Base-by-base conservation (phyloP, 2,329 filamentous ascomycete species). In the Microcyclosporella mali region DNA sequence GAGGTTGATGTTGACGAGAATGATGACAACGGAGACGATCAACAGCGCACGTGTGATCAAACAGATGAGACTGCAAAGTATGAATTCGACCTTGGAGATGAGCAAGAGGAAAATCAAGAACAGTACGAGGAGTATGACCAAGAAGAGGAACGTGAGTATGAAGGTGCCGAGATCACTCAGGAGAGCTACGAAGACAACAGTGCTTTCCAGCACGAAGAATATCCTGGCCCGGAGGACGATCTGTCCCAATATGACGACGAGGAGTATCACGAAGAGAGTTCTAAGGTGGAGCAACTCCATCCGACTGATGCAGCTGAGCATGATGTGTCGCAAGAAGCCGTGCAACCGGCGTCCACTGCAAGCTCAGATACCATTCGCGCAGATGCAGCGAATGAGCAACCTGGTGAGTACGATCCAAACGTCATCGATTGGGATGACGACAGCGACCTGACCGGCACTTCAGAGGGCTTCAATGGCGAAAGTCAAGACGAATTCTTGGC, bases 321-420 rank as follows among this genome's bases (percentile, higher is more conserved):
- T 27, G 38, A 42, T 15, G 35, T 43, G 21, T 18, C 40, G 25
- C 16, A 39, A 14, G 43, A 47, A 18, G 16, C 31, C 28, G 41
- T 41, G 25, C 12, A 45, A 33, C 45, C 47, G 14, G 47, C 48
- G 16, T 56, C 56, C 33, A 34, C 48, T 45, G 50, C 49, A 40
- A 57, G 50, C 46, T 57, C 55, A 45, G 51, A 41, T 15, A 52
- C 51, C 34, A 41, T 53, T 49, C 50, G 51, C 40, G 51, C 43
- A 19, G 50, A 53, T 43, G 16, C 40, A 16, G 41, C 50, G 38
- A 50, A 55, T 34, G 48, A 50, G 27, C 36, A 38, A 17, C 47
- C 46, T 49, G 59, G 57, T 61, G 51, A 62, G 58, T 57, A 53
- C 35, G 19, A 43, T 17, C 17, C 30, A 35, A 52, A 56, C 10